phyloP scores from a whole-genome alignment of 164 flowering plant species.

The Macadamia tetraphylla region DNA sequence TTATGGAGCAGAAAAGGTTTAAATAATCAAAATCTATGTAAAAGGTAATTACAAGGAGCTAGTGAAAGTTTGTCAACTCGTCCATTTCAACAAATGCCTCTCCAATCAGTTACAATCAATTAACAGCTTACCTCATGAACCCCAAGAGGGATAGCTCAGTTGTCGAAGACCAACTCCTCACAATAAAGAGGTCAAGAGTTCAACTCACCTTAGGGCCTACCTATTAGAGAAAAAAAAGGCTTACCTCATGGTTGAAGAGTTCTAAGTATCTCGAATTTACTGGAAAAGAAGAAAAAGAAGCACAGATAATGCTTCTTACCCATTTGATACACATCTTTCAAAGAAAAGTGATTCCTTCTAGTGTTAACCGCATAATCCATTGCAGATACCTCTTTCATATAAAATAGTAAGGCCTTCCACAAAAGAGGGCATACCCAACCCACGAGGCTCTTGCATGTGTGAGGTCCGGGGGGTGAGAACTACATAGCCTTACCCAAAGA shows the following conservation, averaged over 20 bases:
- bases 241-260: neutral
- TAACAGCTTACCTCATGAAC: neutral
- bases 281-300: neutral
- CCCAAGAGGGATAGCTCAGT: too few species aligned
- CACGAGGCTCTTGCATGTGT: too few species aligned
- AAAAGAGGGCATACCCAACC: too few species aligned
- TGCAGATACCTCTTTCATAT: slow-evolving; percentile 62
- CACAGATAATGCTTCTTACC: slow-evolving; percentile 31
- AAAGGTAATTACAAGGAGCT: neutral
- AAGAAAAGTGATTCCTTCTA: slow-evolving; percentile 75
- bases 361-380: slow-evolving; percentile 93
- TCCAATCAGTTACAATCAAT: neutral
- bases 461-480: too few species aligned
- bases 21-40: neutral
- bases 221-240: too few species aligned
- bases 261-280: neutral
- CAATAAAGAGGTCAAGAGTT: too few species aligned
- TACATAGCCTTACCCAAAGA: too few species aligned
- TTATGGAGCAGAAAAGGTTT: slow-evolving; percentile 1
- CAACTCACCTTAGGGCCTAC: too few species aligned
- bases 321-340: slow-evolving; percentile 74
- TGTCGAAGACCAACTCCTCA: too few species aligned
- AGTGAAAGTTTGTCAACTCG: neutral
- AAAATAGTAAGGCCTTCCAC: slow-evolving; percentile 52
- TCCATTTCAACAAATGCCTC: neutral